Base-by-base conservation (phyloP, 2,329 filamentous ascomycete species). In the Trichoderma sp. region DNA sequence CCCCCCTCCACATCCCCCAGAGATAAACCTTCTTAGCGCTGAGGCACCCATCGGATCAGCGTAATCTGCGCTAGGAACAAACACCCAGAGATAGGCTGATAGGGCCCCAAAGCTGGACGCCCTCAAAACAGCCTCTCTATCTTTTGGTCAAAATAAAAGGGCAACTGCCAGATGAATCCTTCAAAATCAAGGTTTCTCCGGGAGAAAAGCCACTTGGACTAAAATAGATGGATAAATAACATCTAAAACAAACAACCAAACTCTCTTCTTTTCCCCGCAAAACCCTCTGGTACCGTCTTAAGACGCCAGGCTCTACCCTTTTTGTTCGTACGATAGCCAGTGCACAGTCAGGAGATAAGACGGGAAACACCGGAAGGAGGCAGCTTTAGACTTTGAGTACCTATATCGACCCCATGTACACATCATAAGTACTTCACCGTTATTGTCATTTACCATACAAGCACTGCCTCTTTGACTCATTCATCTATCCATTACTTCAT, bases 121-220 rank as follows among this genome's bases (percentile, higher is more conserved):
- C 30, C 24, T 52, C 16, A 32, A 30, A 32, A 21, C 46, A 49
- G 51, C 10, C 14, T 37, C 0, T 14, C 26, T 26, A 4, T 5
- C 13, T 34, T 34, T 3, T 34, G 32, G 32, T 34, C 32, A 13
- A 34, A 34, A 34, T 34, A 34, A 34, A 13, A n/a, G 14, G n/a
- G 7, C 39, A 18, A 43, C 39, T 43, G 39, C 39, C 16, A 43
- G n/a, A 43, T 2, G 5, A 39, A 43, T 43, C 39, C 39, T 43
- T 43, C 18, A 21, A 11, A 56, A 76, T 74, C 74, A 72, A 72
- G 74, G 73, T 74, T 74, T 74, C 64, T 64, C 60, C 60, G 49
- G 60, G 43, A 30, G 54, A 63, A 63, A 39, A 14, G 18, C 16
- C n/a, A n/a, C 39, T n/a, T n/a, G 10, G 4, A 34, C 32, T 34